Percentiles rank a stretch among this genome's conserved stretches.
phyloP scores from a whole-genome alignment of 805 yeast genomes.

The Ogataea methylovora region DNA sequence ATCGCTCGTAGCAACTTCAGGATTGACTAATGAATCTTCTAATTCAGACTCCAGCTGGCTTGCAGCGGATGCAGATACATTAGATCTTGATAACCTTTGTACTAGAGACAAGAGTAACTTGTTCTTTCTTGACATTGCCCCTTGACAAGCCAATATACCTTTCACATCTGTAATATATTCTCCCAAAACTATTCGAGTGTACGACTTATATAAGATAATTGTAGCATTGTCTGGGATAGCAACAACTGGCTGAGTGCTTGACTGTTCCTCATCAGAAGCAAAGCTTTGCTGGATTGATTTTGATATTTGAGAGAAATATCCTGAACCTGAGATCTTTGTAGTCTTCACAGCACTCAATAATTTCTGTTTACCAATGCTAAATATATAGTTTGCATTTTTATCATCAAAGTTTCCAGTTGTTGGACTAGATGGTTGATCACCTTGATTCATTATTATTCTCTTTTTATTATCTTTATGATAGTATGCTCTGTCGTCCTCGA shows the following conservation, averaged over 20 bases:
- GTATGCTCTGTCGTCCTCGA: no score
- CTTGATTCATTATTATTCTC: no score
- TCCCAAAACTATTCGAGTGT: conserved; percentile 30
- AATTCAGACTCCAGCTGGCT: conserved; percentile 31
- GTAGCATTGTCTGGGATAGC: conserved; percentile 49
- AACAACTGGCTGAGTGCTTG: conserved; percentile 3
- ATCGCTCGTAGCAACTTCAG: conserved; percentile 12
- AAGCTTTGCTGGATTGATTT: conserved; percentile 27
- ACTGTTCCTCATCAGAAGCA: conserved; percentile 9
- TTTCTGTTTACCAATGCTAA: conserved; percentile 28
- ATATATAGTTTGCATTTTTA: conserved; percentile 8
- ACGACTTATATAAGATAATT: conserved; percentile 55
- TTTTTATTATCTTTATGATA: no score
- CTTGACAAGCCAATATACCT: conserved; percentile 69
- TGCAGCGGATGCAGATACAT: conserved; percentile 17
- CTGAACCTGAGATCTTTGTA: conserved; percentile 36
- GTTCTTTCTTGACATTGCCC: conserved; percentile 64
- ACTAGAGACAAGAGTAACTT: conserved; percentile 61
- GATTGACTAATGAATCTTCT: conserved; percentile 23
- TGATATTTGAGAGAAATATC: conserved; percentile 40
- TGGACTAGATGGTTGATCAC: no score
- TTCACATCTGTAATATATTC: conserved; percentile 53
- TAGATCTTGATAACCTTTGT: conserved; percentile 49
- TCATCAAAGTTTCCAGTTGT: no score
- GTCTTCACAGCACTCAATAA: conserved; percentile 40